phyloP scores from a whole-genome alignment of 108 stramenopile species.

The Fragilaria crotonensis region DNA sequence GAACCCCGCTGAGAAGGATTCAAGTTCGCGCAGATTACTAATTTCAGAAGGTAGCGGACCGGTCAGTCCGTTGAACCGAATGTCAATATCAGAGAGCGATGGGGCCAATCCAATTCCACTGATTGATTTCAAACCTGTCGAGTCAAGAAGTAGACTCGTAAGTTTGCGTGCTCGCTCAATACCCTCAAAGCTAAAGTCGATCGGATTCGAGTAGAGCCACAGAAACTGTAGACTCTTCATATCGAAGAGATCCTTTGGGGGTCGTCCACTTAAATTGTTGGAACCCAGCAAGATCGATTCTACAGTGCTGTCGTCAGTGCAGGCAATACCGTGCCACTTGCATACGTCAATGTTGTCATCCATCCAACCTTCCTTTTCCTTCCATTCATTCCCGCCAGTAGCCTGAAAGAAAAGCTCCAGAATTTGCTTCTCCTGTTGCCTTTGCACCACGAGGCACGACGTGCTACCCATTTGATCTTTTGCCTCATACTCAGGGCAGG shows the following conservation, averaged over 20 bases:
- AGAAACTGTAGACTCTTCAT: slow-evolving; percentile 54
- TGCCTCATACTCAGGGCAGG: slow-evolving; percentile 42
- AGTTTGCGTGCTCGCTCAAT: slow-evolving; percentile 64
- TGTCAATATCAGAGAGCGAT: slow-evolving; percentile 56
- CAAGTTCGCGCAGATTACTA: slow-evolving; percentile 29
- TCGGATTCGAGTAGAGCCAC: slow-evolving; percentile 79
- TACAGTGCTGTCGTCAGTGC: slow-evolving; percentile 45
- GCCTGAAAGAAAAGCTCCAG: slow-evolving; percentile 49
- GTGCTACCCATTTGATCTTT: slow-evolving; percentile 55
- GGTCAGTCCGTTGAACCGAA: slow-evolving; percentile 67
- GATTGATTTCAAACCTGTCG: slow-evolving; percentile 62
- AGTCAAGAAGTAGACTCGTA: slow-evolving; percentile 58
- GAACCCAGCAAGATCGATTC: slow-evolving; percentile 61
- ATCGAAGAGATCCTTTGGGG: slow-evolving; percentile 67
- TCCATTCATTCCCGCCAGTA: slow-evolving; percentile 49
- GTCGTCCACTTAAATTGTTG: slow-evolving; percentile 66
- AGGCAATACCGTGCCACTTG: slow-evolving; percentile 68
- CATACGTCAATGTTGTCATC: slow-evolving; percentile 48
- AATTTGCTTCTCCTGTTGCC: slow-evolving; percentile 40
- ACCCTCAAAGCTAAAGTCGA: slow-evolving; percentile 64
- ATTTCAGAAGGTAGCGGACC: slow-evolving; percentile 56
- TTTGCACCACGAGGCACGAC: slow-evolving; percentile 33
- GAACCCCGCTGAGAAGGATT: slow-evolving; percentile 26
- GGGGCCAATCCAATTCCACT: slow-evolving; percentile 50
- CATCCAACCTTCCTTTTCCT: slow-evolving; percentile 60